Percentiles rank a stretch among this genome's conserved stretches.
These are phyloP conservation scores for Paracoccidioides brasiliensis DNA, from an alignment of 2,329 filamentous ascomycete genomes.

Conservation along the genomic window DNA sequence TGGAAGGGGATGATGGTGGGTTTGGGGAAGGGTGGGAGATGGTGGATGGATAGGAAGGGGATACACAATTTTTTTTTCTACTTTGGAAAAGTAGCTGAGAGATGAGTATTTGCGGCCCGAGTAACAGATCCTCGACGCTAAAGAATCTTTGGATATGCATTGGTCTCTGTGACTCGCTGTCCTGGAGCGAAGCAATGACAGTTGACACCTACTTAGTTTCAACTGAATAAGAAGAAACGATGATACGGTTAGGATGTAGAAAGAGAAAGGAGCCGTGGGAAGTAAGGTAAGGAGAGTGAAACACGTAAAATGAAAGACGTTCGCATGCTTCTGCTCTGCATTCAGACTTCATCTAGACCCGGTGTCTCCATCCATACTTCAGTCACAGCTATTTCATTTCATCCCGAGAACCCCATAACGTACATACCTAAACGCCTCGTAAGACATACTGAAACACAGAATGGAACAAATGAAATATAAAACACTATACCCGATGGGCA, in stretches of 20 bases:
- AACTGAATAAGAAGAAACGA: background rate
- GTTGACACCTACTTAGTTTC: too few species aligned
- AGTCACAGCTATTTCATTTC: background rate
- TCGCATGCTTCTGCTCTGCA: background rate
- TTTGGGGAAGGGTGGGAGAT: background rate
- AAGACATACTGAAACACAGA: background rate
- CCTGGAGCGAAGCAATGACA: too few species aligned
- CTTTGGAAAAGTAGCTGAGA: background rate
- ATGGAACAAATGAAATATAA: background rate
- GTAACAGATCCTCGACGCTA: too few species aligned
- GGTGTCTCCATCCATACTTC: background rate
- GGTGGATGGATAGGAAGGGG: background rate
- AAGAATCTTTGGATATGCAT: too few species aligned
- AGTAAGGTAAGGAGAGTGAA: background rate
- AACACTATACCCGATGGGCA: background rate
- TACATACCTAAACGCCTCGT: background rate
- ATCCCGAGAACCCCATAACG: background rate
- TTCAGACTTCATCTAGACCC: background rate
- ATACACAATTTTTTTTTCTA: background rate
- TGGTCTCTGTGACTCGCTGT: too few species aligned
- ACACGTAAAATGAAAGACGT: background rate
- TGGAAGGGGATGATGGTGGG: background rate
- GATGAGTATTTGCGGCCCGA: too few species aligned
- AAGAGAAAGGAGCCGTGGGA: background rate
- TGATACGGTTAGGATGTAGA: too few species aligned